phyloP scores from a whole-genome alignment of 2,329 filamentous ascomycete genomes.

The Claviceps lovelessii region DNA sequence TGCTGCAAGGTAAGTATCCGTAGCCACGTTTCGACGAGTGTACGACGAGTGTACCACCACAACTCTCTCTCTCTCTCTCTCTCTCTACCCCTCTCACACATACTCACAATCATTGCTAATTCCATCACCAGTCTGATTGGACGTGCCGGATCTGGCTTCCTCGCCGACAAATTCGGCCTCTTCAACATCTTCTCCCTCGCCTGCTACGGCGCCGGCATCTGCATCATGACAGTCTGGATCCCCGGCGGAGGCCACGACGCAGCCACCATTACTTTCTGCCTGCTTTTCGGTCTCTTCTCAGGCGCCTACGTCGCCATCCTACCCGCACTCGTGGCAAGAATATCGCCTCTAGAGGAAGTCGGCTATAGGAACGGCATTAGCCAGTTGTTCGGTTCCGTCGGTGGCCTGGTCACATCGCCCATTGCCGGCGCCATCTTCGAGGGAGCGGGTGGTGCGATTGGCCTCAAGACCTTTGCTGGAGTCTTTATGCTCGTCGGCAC shows the following conservation, averaged over 20 bases:
- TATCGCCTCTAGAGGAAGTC: conserved; percentile 38
- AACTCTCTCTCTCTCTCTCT: not conserved
- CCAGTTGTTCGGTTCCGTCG: conserved; percentile 8
- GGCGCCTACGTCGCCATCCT: conserved; percentile 16
- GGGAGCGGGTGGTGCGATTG: conserved; percentile 5
- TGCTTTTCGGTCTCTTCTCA: conserved; percentile 17
- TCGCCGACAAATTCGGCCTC: conserved; percentile 13
- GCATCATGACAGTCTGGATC: conserved; percentile 21
- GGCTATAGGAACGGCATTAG: conserved; percentile 36
- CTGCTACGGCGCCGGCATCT: conserved; percentile 22
- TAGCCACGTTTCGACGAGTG: too few relatives aligned
- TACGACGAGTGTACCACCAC: not conserved
- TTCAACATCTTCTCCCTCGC: conserved; percentile 26
- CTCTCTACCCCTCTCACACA: too few relatives aligned
- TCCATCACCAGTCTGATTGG: conserved; percentile 9
- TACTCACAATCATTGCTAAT: not conserved
- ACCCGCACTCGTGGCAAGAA: conserved; percentile 23
- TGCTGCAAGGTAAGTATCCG: conserved; percentile 7
- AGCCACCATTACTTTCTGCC: conserved; percentile 14
- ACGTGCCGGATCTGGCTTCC: conserved; percentile 9
- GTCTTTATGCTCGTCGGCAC: conserved; percentile 9
- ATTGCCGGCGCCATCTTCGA: conserved; percentile 11
- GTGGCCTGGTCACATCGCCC: conserved; percentile 8
- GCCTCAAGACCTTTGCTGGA: conserved; percentile 10
- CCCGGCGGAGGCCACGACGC: conserved; percentile 11